phyloP scores from a whole-genome alignment of 148 eudicot genomes.

The Pharnaceum exiguum region DNA sequence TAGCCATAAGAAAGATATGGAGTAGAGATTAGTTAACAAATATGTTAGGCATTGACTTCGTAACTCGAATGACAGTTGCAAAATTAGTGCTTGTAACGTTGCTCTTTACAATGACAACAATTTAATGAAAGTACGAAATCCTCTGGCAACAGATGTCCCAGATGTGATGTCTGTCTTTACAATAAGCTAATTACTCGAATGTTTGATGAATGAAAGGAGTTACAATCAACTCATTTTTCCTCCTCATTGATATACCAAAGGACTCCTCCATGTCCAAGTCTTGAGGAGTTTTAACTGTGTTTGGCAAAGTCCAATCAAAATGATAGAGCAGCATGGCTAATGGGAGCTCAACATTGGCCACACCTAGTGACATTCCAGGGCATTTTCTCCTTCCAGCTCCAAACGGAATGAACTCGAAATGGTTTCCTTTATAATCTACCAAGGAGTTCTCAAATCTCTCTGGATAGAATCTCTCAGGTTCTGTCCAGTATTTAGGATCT shows the following conservation, averaged over 20 bases:
- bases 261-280: constrained; percentile 24
- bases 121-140: too few species aligned
- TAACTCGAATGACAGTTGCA: too few species aligned
- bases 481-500: constrained; percentile 24
- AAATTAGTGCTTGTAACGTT: too few species aligned
- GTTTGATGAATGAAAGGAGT: constrained; percentile 1
- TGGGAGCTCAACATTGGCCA: constrained; percentile 12
- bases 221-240: constrained; percentile 4
- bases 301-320: constrained; percentile 25
- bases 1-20: too few species aligned
- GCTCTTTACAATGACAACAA: too few species aligned
- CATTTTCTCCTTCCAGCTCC: constrained; percentile 30
- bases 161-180: too few species aligned
- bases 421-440: constrained; percentile 18
- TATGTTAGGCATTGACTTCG: too few species aligned
- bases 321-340: constrained; percentile 21
- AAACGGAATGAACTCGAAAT: constrained; percentile 28
- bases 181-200: too few species aligned
- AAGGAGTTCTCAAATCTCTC: constrained; percentile 23
- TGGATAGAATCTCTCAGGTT: constrained; percentile 20
- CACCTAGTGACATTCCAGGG: constrained; percentile 24
- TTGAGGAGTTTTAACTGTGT: constrained; percentile 3
- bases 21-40: too few species aligned
- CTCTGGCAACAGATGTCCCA: too few species aligned
- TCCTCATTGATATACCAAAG: neutral